Percentiles rank a stretch among this genome's conserved stretches.
Conservation (phyloP, 305 asterid genomes). For the Ajuga reptans region DNA sequence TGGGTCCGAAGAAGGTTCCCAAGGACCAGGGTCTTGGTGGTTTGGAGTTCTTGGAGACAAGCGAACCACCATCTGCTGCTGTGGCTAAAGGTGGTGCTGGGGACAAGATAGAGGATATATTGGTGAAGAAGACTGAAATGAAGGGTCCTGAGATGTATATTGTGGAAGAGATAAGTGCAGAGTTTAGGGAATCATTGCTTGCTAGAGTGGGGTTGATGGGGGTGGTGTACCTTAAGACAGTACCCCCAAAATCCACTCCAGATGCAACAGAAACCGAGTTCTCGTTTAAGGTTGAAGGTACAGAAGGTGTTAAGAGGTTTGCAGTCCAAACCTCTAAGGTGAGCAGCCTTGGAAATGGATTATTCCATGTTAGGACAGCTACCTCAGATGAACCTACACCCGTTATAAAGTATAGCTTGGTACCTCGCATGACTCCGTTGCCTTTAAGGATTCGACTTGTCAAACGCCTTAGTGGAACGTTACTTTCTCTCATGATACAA, state of each 20-base stretch:
- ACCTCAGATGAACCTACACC: slow-evolving; percentile 64
- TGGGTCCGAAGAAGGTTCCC: slow-evolving; percentile 64
- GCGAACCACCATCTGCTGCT: slow-evolving; percentile 52
- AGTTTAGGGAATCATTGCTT: slow-evolving; percentile 76
- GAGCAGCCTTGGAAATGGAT: slow-evolving; percentile 66
- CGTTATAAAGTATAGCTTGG: slow-evolving; percentile 59
- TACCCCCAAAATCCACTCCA: slow-evolving; percentile 50
- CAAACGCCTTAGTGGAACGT: slow-evolving; percentile 71
- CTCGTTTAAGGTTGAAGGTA: slow-evolving; percentile 66
- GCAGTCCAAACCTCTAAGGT: slow-evolving; percentile 59
- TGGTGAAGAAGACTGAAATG: slow-evolving; percentile 67
- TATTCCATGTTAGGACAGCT: slow-evolving; percentile 72
- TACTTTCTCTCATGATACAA: slow-evolving; percentile 76
- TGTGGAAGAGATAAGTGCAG: slow-evolving; percentile 70
- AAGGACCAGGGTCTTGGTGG: slow-evolving; percentile 83
- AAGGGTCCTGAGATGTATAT: slow-evolving; percentile 82
- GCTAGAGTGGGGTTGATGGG: slow-evolving; percentile 63
- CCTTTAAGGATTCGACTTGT: slow-evolving; percentile 72
- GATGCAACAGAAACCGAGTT: slow-evolving; percentile 71
- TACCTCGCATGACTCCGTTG: slow-evolving; percentile 62
- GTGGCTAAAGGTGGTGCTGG: slow-evolving; percentile 46
- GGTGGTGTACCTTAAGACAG: slow-evolving; percentile 51
- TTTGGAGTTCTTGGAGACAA: slow-evolving; percentile 64
- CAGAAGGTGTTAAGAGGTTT: slow-evolving; percentile 61
- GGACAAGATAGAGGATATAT: slow-evolving; percentile 67